phyloP scores from a whole-genome alignment of 163 green algal species.

The Chlamydomonas reinhardtii region DNA sequence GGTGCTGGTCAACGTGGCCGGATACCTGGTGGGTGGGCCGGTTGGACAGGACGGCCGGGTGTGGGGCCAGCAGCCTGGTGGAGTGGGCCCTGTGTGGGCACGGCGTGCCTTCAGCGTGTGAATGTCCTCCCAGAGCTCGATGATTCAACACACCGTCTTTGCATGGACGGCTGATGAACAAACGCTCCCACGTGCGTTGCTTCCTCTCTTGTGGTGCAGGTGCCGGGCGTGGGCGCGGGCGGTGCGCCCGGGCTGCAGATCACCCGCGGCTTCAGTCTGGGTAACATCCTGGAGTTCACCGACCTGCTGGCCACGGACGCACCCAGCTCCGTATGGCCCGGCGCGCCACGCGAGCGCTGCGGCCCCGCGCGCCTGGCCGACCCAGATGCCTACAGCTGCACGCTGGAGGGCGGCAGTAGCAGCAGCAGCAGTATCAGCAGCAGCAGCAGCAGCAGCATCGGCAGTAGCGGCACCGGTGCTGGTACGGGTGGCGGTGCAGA shows the following conservation, averaged over 20 bases:
- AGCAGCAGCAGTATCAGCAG: too few relatives aligned
- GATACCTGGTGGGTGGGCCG: neutral
- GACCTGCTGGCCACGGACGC: constrained; percentile 7
- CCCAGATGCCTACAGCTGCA: neutral
- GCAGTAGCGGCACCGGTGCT: neutral
- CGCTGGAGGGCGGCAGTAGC: too few relatives aligned
- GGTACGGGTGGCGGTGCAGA: neutral
- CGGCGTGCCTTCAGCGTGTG: too few relatives aligned
- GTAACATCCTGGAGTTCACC: neutral
- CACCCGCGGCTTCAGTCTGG: neutral
- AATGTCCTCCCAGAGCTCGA: too few relatives aligned
- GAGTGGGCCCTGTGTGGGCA: too few relatives aligned
- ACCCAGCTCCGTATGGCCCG: constrained; percentile 14
- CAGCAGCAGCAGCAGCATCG: neutral
- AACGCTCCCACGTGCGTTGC: too few relatives aligned
- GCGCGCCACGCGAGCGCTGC: neutral
- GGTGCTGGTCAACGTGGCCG: neutral
- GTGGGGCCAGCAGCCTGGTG: too few relatives aligned
- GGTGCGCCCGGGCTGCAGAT: constrained; percentile 10
- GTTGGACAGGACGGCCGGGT: too few relatives aligned
- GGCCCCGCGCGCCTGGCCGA: constrained; percentile 1
- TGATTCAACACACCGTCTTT: too few relatives aligned
- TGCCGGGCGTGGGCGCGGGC: neutral
- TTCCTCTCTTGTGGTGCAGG: too few relatives aligned
- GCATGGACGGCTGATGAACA: too few relatives aligned